These are phyloP conservation scores for Crithidia acanthocephali DNA, from an alignment of 208 protist genomes.

Conservation along the genomic window DNA sequence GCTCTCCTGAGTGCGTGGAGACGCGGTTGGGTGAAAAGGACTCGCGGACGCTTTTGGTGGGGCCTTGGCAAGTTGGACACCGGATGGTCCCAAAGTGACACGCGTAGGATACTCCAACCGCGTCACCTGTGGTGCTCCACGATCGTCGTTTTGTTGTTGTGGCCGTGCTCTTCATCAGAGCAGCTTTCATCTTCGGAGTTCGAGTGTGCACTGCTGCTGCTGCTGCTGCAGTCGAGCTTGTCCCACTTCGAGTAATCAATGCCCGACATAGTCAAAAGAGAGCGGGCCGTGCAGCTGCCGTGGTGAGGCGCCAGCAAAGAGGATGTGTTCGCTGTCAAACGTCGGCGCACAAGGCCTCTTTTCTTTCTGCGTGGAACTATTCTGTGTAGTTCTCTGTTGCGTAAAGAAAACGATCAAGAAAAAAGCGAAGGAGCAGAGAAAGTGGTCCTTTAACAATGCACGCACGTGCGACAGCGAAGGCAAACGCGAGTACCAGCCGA, in stretches of 20 bases:
- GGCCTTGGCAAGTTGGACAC: constrained; percentile 43
- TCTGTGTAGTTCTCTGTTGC: too few species aligned
- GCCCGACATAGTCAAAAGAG: constrained; percentile 30
- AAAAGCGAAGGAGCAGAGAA: too few species aligned
- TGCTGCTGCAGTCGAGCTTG: constrained; percentile 48
- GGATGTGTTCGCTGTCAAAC: too few species aligned
- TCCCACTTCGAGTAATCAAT: constrained; percentile 92
- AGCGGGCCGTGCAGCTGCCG: neutral
- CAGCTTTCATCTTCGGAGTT: neutral
- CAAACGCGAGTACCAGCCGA: too few species aligned
- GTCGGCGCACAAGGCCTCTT: too few species aligned
- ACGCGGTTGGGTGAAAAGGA: constrained; percentile 37
- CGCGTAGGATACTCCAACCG: constrained; percentile 65
- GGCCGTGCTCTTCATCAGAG: neutral
- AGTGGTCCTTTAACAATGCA: too few species aligned
- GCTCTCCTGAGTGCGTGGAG: neutral
- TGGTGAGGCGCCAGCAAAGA: too few species aligned
- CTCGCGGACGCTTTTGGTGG: constrained; percentile 45
- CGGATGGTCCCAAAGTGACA: constrained; percentile 65
- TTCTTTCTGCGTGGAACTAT: too few species aligned
- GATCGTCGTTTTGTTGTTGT: neutral
- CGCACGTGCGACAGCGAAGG: too few species aligned
- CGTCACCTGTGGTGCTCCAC: constrained; percentile 41
- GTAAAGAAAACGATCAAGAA: too few species aligned
- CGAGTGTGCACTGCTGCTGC: neutral